phyloP scores from a whole-genome alignment of 2,329 filamentous ascomycete genomes.

The Colletotrichum aenigma region DNA sequence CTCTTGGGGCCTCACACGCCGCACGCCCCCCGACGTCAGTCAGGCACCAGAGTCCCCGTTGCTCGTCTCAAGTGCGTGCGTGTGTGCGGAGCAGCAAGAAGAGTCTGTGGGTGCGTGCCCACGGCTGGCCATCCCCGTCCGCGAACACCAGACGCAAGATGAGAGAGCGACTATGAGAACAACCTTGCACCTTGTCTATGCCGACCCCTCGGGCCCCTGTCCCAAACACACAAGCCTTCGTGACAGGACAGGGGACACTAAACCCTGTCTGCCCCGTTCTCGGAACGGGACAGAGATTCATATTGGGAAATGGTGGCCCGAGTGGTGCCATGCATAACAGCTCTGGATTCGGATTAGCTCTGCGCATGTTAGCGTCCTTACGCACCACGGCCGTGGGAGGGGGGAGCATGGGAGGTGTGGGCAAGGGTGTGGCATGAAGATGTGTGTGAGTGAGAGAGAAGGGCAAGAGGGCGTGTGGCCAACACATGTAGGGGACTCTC shows the following conservation, averaged over 20 bases:
- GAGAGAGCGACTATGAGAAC: constrained; percentile 11
- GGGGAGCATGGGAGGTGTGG: background rate
- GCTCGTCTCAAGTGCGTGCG: constrained; percentile 47
- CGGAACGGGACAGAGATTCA: constrained; percentile 29
- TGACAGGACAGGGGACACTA: constrained; percentile 28
- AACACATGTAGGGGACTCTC: constrained; percentile 19
- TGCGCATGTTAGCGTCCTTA: background rate
- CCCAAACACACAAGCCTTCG: constrained; percentile 32
- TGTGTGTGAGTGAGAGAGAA: constrained; percentile 21
- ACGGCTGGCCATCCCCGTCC: constrained; percentile 32
- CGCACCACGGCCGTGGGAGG: constrained; percentile 18
- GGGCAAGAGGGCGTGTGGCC: constrained; percentile 25
- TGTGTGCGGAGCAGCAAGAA: constrained; percentile 17
- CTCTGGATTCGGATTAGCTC: constrained; percentile 18
- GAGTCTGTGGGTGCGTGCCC: constrained; percentile 10
- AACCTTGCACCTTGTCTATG: background rate
- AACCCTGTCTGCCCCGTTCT: constrained; percentile 25
- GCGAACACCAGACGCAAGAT: constrained; percentile 27
- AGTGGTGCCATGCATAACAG: constrained; percentile 22
- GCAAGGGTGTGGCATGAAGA: constrained; percentile 1
- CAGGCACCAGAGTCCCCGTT: constrained; percentile 32
- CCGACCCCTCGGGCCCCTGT: constrained; percentile 19
- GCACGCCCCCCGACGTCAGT: constrained; percentile 23
- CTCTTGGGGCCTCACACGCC: constrained; percentile 33
- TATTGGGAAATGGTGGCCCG: constrained; percentile 29